phyloP scores from a whole-genome alignment of 306 rosid species.

The Pyrus communis region DNA sequence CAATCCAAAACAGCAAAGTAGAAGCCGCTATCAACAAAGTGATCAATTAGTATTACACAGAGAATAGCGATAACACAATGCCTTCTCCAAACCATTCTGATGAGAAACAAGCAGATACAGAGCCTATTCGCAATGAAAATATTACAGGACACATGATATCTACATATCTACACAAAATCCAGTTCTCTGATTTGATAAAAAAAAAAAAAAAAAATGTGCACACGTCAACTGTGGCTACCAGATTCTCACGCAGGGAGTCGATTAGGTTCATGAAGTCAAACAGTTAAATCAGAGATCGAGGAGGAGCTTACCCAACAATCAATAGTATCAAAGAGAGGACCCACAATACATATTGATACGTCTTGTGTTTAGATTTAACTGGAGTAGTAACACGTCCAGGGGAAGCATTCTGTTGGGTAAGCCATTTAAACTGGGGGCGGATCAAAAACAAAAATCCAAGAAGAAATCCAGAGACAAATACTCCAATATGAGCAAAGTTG shows the following conservation, averaged over 20 bases:
- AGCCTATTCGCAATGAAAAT: too few relatives aligned
- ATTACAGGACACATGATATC: neutral
- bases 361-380: slow-evolving; percentile 55
- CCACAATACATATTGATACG: too few relatives aligned
- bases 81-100: too few relatives aligned
- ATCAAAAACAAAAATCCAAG: slow-evolving; percentile 68
- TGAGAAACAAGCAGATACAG: too few relatives aligned
- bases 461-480: slow-evolving; percentile 73
- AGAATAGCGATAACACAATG: too few relatives aligned
- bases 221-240: neutral
- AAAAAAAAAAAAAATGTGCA: neutral
- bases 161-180: too few relatives aligned
- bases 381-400: neutral
- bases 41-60: too few relatives aligned
- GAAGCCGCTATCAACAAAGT: too few relatives aligned
- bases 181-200: too few relatives aligned
- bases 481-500: slow-evolving; percentile 87
- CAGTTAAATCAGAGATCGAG: neutral
- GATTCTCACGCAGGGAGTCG: neutral
- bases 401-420: slow-evolving; percentile 32
- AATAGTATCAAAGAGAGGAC: slow-evolving; percentile 47
- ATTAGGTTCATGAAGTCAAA: neutral
- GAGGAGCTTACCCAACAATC: slow-evolving; percentile 37
- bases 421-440: slow-evolving; percentile 72
- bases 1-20: too few relatives aligned